A percentile compares a stretch with the other conserved stretches of the same genome.
phyloP scores from a whole-genome alignment of 768 basidiomycete genomes.

The Leccinum rimulosum region DNA sequence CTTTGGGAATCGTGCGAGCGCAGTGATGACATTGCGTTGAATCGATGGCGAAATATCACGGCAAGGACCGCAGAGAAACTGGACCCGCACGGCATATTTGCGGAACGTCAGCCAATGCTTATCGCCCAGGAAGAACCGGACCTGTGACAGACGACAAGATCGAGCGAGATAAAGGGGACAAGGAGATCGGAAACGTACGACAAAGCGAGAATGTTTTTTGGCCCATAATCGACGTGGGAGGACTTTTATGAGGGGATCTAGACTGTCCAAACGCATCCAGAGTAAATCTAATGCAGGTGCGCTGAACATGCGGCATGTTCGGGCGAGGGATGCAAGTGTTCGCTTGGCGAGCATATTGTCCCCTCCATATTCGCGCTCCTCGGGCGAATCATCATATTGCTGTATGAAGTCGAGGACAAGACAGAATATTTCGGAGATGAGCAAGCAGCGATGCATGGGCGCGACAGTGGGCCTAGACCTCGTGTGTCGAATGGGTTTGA shows the following conservation, averaged over 20 bases:
- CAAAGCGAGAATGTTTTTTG: constrained; percentile 1
- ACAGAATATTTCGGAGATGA: constrained; percentile 11
- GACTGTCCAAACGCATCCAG: constrained; percentile 16
- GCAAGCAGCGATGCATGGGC: constrained; percentile 12
- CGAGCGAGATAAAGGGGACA: background rate
- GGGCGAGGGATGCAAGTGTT: constrained; percentile 18
- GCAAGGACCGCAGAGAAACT: constrained; percentile 9
- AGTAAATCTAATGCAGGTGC: constrained; percentile 20
- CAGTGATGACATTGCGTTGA: constrained; percentile 3
- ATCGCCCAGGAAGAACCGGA: constrained; percentile 7
- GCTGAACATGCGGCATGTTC: constrained; percentile 19
- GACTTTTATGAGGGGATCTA: constrained; percentile 17
- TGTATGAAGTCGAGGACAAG: constrained; percentile 12
- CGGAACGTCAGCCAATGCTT: constrained; percentile 17
- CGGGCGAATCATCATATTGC: background rate
- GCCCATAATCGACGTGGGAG: constrained; percentile 13
- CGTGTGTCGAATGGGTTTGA: background rate
- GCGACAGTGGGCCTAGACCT: background rate
- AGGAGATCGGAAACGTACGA: constrained; percentile 4
- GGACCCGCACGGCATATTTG: constrained; percentile 17
- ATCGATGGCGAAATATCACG: background rate
- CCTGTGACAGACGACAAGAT: background rate
- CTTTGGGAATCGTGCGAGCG: constrained; percentile 8
- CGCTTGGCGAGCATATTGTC: background rate
- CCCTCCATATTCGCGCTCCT: background rate